A percentile compares a stretch with the other conserved stretches of the same genome.
These are phyloP conservation scores for Trichoderma afroharzianum DNA, from an alignment of 2,329 filamentous ascomycete genomes.

Conservation along the genomic window DNA sequence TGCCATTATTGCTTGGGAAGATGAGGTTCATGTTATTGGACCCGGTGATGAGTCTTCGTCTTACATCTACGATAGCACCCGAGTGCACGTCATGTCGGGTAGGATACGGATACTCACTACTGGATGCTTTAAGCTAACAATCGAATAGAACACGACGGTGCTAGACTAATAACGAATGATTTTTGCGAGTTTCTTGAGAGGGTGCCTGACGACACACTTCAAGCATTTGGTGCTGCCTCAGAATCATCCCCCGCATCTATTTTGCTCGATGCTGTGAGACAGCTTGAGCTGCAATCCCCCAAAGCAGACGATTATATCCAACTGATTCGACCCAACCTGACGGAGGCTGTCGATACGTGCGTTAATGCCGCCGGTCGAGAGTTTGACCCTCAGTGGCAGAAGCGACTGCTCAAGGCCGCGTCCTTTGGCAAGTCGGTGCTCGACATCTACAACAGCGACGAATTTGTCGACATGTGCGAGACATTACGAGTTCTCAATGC, in stretches of 20 bases:
- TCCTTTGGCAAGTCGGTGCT: conserved; percentile 97
- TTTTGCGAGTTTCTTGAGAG: conserved; percentile 97
- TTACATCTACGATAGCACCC: conserved; percentile 85
- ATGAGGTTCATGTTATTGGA: conserved; percentile 92
- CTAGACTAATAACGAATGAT: conserved; percentile 84
- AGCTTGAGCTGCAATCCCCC: conserved; percentile 88
- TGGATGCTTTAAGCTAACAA: conserved; percentile 15
- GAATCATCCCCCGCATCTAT: conserved; percentile 87
- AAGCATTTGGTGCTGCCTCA: conserved; percentile 85
- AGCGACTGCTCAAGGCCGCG: conserved; percentile 89
- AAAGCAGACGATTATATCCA: conserved; percentile 98
- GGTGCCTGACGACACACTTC: conserved; percentile 79
- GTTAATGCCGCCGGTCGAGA: conserved; percentile 92
- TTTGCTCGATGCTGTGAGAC: conserved; percentile 86
- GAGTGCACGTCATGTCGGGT: conserved; percentile 85
- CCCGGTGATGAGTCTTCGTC: conserved; percentile 71
- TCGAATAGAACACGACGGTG: conserved; percentile 67
- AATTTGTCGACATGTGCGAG: conserved; percentile 98
- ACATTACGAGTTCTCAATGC: conserved; percentile 89
- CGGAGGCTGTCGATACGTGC: conserved; percentile 90
- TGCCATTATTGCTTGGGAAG: conserved; percentile 93
- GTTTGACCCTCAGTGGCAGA: conserved; percentile 88
- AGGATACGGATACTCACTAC: conserved; percentile 29
- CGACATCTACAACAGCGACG: conserved; percentile 95
- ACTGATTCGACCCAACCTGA: conserved; percentile 79